Evolutionary conservation across 78 protist species (phyloP).

Genomic region (Andalucia godoyi): DNA sequence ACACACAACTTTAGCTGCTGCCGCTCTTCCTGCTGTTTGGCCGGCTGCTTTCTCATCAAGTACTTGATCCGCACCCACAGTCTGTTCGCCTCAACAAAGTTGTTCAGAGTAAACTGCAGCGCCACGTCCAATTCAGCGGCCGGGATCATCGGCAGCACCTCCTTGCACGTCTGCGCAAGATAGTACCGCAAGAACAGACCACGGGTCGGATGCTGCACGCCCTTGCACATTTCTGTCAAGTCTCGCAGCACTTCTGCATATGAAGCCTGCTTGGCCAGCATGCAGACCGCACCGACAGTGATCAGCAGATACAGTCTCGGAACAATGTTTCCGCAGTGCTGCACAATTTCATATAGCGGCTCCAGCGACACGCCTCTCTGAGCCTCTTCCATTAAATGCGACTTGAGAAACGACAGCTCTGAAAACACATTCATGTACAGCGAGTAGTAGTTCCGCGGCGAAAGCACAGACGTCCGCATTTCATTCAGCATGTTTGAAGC

Average conservation of each 20-base stretch:
- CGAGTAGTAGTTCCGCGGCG: slow-evolving; percentile 86
- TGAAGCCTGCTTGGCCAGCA: slow-evolving; percentile 73
- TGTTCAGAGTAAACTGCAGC: slow-evolving; percentile 71
- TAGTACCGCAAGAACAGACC: slow-evolving; percentile 93
- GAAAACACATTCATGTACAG: slow-evolving; percentile 77
- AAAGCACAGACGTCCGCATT: slow-evolving; percentile 70
- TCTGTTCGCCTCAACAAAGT: slow-evolving; percentile 94
- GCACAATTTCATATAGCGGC: slow-evolving; percentile 89
- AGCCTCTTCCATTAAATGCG: slow-evolving; percentile 52
- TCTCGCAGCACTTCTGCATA: slow-evolving; percentile 77
- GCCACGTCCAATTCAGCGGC: slow-evolving; percentile 58
- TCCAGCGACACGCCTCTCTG: slow-evolving; percentile 43
- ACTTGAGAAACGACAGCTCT: slow-evolving; percentile 72
- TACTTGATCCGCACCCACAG: slow-evolving; percentile 97
- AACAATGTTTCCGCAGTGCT: slow-evolving; percentile 88
- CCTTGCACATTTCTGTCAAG: slow-evolving; percentile 94
- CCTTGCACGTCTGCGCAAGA: slow-evolving; percentile 58
- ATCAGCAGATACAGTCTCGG: slow-evolving; percentile 78
- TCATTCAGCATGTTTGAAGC: slow-evolving; percentile 70
- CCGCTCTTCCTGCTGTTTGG: slow-evolving; percentile 76
- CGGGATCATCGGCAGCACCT: slow-evolving; percentile 72
- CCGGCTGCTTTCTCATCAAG: slow-evolving; percentile 53
- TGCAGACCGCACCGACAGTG: slow-evolving; percentile 74
- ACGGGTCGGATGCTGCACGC: slow-evolving; percentile 97
- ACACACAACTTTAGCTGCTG: slow-evolving; percentile 74